phyloP scores from a whole-genome alignment of 164 flowering plant genomes.

The Berberis vulgaris region DNA sequence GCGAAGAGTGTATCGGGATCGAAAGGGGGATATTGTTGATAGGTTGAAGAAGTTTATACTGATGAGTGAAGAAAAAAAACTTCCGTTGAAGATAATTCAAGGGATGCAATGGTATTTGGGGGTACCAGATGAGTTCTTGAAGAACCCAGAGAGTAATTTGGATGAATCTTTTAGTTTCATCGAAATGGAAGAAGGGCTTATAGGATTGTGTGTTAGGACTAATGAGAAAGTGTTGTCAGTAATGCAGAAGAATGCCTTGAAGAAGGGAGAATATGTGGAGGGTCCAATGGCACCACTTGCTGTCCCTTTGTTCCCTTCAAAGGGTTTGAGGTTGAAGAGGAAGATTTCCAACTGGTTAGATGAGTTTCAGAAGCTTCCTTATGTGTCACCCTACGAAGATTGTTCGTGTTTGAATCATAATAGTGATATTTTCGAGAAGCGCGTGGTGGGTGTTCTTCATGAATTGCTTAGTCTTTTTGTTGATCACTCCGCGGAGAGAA shows the following conservation, averaged over 20 bases:
- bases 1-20: constrained; percentile 29
- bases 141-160: constrained; percentile 29
- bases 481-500: constrained; percentile 69
- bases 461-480: constrained; percentile 78
- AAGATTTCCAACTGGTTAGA: constrained; percentile 65
- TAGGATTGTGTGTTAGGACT: constrained; percentile 41
- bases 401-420: constrained; percentile 38
- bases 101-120: constrained; percentile 89
- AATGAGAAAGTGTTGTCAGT: constrained; percentile 36
- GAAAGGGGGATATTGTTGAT: constrained; percentile 26
- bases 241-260: constrained; percentile 49
- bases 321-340: constrained; percentile 65
- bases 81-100: constrained; percentile 59
- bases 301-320: constrained; percentile 61
- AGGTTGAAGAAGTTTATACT: constrained; percentile 63
- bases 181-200: constrained; percentile 60
- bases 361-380: constrained; percentile 70
- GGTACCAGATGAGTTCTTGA: constrained; percentile 51
- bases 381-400: constrained; percentile 74
- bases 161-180: constrained; percentile 42
- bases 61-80: constrained; percentile 52
- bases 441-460: constrained; percentile 75
- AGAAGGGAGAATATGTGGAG: constrained; percentile 25
- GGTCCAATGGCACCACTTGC: constrained; percentile 28
- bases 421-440: constrained; percentile 67